Percentiles rank a stretch among this genome's conserved stretches.
These are phyloP conservation scores for Ustilago shanxiensis DNA, from an alignment of 1,284 basidiomycete genomes.

Conservation along the genomic window DNA sequence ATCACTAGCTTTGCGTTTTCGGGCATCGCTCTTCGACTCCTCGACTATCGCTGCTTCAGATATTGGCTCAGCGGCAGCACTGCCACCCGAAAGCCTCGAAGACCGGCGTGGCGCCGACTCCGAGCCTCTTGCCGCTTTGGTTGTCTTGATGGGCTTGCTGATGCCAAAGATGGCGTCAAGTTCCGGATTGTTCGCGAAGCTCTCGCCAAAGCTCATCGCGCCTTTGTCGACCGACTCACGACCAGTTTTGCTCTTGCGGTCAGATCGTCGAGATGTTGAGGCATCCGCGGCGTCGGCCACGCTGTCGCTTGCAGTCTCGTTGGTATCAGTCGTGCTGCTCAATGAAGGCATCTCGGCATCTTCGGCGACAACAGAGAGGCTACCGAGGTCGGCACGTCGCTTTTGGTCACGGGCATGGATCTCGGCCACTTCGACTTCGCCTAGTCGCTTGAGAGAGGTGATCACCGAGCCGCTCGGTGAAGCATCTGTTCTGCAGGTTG, in stretches of 20 bases:
- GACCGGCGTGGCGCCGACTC: slow-evolving; percentile 25
- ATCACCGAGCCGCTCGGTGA: background rate
- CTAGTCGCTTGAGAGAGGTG: slow-evolving; percentile 29
- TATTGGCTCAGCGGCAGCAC: background rate
- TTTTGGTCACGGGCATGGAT: slow-evolving; percentile 34
- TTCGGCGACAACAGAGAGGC: slow-evolving; percentile 33
- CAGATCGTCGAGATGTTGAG: slow-evolving; percentile 13
- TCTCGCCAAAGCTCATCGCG: slow-evolving; percentile 28
- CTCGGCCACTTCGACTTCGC: slow-evolving; percentile 35
- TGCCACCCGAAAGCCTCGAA: slow-evolving; percentile 29
- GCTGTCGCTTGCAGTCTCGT: slow-evolving; percentile 17
- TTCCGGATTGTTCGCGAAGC: slow-evolving; percentile 45
- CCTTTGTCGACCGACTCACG: slow-evolving; percentile 12
- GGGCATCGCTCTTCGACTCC: slow-evolving; percentile 9
- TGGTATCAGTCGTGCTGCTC: slow-evolving; percentile 14
- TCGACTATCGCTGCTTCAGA: background rate
- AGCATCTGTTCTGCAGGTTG: background rate
- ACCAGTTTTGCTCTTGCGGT: slow-evolving; percentile 7
- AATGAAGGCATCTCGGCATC: slow-evolving; percentile 25
- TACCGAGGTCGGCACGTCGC: slow-evolving; percentile 27
- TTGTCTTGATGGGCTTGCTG: slow-evolving; percentile 2
- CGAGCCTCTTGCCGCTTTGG: background rate
- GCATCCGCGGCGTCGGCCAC: slow-evolving; percentile 5
- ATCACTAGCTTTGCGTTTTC: slow-evolving; percentile 25
- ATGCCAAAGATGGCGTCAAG: slow-evolving; percentile 46